Base-by-base conservation (phyloP, 2,329 filamentous ascomycete genomes). In the Diaporthe batatas region DNA sequence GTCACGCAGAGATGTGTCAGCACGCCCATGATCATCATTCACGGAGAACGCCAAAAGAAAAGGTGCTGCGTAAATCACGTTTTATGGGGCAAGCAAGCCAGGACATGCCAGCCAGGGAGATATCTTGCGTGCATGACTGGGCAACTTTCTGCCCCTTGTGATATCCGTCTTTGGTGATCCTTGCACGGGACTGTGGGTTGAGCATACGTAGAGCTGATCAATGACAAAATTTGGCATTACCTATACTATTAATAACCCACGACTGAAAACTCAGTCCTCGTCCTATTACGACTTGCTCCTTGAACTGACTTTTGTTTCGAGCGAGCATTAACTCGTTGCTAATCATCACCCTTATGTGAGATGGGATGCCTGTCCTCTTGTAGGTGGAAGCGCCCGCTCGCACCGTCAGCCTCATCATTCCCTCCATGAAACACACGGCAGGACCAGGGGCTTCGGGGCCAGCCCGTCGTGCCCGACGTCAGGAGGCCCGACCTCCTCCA, bases 211-310 rank as follows among this genome's bases (percentile, higher is more conserved):
- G n/a, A 59, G 12, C 51, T 23, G 34, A 29, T 65, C 39, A 21
- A n/a, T 62, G 21, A 65, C 62, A 51, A 47, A n/a, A 39, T 39
- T 34, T 64, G 47, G 29, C 42, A 65, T 65, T 51, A 39, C 29
- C 12, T 32, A 36, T 6, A 14, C 21, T 25, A 53, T 39, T 53
- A 65, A 18, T 39, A 65, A 25, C 32, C 47, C 32, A n/a, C 32
- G n/a, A 16, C 18, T 18, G 6, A 32, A 53, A 67, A 36, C n/a
- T 32, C 47, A 39, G 36, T 36, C 62, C 44, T 25, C 44, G 11
- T 51, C 44, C 32, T 34, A 8, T 7, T 11, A 25, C 14, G 7
- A 25, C 47, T 7, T 47, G 23, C 36, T n/a, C 25, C 47, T 32
- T 39, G 11, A 39, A 36, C 14, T 51, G 29, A 25, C 2, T 36